phyloP scores from a whole-genome alignment of 345 rosid genomes.

The Citrus hindsii region DNA sequence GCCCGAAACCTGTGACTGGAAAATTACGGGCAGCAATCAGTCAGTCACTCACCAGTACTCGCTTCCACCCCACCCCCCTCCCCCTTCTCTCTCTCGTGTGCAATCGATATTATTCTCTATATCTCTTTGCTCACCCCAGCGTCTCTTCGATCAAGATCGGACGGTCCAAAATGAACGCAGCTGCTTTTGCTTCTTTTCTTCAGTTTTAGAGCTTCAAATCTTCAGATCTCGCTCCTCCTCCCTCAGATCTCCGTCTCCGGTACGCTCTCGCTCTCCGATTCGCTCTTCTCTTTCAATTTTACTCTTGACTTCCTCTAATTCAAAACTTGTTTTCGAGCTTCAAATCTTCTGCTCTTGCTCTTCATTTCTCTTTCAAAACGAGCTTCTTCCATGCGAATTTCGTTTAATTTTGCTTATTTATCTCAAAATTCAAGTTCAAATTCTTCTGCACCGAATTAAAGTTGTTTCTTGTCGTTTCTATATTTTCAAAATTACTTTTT shows the following conservation, averaged over 20 bases:
- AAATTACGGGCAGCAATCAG: constrained; percentile 37
- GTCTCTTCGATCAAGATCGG: constrained; percentile 51
- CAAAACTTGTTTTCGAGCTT: neutral
- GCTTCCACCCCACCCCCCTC: neutral
- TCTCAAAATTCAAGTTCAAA: neutral
- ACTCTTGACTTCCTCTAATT: neutral
- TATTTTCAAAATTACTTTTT: neutral
- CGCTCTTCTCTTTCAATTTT: neutral
- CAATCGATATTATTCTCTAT: constrained; percentile 28
- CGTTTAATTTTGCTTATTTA: neutral
- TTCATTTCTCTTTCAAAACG: neutral
- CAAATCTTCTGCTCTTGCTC: neutral
- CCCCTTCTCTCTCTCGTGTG: constrained; percentile 7
- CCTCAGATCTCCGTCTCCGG: constrained; percentile 42
- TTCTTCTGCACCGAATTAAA: constrained; percentile 23
- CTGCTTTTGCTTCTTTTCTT: constrained; percentile 22
- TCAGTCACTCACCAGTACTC: constrained; percentile 21
- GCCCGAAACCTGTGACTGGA: constrained; percentile 31
- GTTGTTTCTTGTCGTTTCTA: constrained; percentile 14
- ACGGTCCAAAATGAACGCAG: constrained; percentile 51
- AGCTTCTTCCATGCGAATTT: no score
- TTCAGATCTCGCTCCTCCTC: constrained; percentile 40
- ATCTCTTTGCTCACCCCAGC: constrained; percentile 21
- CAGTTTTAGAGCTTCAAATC: constrained; percentile 34
- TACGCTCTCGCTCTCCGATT: constrained; percentile 16